Base-by-base conservation (phyloP, 176 grass and related monocot species). In the Hsuehochloa calcarea region DNA sequence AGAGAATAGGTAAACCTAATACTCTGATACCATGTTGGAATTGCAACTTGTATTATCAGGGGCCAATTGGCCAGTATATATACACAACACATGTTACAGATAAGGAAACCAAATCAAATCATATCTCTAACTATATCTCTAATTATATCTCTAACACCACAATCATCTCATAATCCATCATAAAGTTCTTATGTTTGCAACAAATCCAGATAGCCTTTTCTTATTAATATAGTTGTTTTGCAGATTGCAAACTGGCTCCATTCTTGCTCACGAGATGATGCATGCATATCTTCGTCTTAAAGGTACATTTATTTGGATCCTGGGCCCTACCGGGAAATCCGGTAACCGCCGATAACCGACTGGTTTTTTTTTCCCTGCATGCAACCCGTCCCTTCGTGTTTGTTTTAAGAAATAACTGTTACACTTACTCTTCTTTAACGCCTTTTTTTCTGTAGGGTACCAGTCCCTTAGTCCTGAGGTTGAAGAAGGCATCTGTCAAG, bases 231-330 rank as follows among this genome's bases (percentile, higher is more conserved):
- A 20, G 55, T 87, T 69, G 55, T 89, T 64, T 65, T 66, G 10
- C 81, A 97, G 94, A 85, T 89, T 97, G 50, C 82, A 80, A 66
- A 92, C 92, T n/a, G 94, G 94, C 40, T 92, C 90, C 44, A 94
- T 97, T 75, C 92, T 97, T 43, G 94, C 94, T 71, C 94, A 97
- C n/a, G 94, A 97, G 65, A 90, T 94, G 94, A 97, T 97, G 94
- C 94, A 97, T 77, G 94, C 94, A 45, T 97, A 93, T 87, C 92
- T 97, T 72, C 88, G 94, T 45, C 90, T 97, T 76, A 94, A 97
- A 83, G 94, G 94, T 97, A 89, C 27, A 76, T 26, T 72, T 74
- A 40, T 37, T 63, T 40, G 72, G 44, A 10, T 61, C n/a, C n/a
- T n/a, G n/a, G n/a, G n/a, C n/a, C n/a, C n/a, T n/a, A n/a, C n/a